A percentile compares a stretch with the other conserved stretches of the same genome.
These are phyloP conservation scores for Persicaria tinctoria DNA, from an alignment of 148 eudicot genomes.

Conservation along the genomic window DNA sequence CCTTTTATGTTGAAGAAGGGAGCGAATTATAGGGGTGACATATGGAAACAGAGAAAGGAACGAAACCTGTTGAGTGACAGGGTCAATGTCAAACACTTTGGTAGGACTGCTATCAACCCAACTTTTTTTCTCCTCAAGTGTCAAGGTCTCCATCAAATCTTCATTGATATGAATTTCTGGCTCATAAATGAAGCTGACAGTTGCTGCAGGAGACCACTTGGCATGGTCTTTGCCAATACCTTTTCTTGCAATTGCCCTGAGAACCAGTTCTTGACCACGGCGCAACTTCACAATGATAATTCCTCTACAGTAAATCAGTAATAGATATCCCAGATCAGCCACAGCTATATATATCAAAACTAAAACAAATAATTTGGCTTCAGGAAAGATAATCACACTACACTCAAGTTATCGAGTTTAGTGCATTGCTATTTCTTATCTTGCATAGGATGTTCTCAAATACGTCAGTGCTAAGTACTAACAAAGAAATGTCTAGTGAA, in stretches of 20 bases:
- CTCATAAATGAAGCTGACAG: constrained; percentile 96
- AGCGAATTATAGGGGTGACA: background rate
- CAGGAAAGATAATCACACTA: background rate
- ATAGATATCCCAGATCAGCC: background rate
- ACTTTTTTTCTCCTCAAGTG: constrained; percentile 62
- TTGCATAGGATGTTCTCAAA: background rate
- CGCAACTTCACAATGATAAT: constrained; percentile 87
- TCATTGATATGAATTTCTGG: constrained; percentile 86
- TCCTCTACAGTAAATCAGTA: constrained; percentile 43
- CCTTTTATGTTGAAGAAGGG: background rate
- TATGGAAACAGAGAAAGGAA: background rate
- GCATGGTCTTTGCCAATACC: constrained; percentile 98
- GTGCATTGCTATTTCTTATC: background rate
- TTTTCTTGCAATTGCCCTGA: constrained; percentile 94
- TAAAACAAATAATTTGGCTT: background rate
- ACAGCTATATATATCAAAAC: background rate
- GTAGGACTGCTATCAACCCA: constrained; percentile 92
- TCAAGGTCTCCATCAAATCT: constrained; percentile 65
- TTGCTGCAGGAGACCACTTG: constrained; percentile 99
- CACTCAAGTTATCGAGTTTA: background rate
- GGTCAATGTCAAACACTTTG: constrained; percentile 76
- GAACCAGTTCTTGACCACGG: constrained; percentile 81
- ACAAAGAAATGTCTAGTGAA: background rate
- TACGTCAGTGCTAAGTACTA: background rate
- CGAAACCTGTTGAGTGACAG: constrained; percentile 60